A percentile compares a stretch with the other conserved stretches of the same genome.
Evolutionary conservation across 1,284 basidiomycete species (phyloP).

Genomic region (Ustilago cynodontis): DNA sequence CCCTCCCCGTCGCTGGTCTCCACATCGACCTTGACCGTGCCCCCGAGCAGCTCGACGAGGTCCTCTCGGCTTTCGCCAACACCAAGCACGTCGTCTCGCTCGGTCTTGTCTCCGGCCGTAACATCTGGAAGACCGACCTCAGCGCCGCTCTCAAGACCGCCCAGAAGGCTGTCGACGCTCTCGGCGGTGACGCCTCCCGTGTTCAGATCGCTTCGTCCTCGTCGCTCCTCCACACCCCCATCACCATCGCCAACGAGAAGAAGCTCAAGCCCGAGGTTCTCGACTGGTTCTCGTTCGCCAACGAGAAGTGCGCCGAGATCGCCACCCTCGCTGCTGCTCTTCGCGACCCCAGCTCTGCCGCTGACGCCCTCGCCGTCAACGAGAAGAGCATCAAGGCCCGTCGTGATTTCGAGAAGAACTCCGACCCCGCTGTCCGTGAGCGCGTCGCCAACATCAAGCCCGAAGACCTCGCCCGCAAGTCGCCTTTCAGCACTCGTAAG

Average conservation of each 20-base stretch:
- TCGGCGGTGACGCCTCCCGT: conserved; percentile 72
- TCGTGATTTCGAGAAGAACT: conserved; percentile 93
- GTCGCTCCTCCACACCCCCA: conserved; percentile 97
- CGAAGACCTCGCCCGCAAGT: conserved; percentile 90
- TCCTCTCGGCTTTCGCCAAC: conserved; percentile 78
- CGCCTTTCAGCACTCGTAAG: conserved; percentile 86
- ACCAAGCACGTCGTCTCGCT: conserved; percentile 84
- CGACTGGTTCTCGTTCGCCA: conserved; percentile 99
- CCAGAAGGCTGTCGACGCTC: conserved; percentile 77
- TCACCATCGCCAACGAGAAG: conserved; percentile 91
- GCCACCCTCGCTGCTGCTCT: conserved; percentile 79
- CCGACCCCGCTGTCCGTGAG: conserved; percentile 94
- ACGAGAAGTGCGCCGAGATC: conserved; percentile 95
- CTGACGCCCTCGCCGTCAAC: conserved; percentile 74
- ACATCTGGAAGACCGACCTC: conserved; percentile 99
- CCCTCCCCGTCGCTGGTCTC: conserved; percentile 92
- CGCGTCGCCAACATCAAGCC: conserved; percentile 92
- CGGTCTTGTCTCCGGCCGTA: conserved; percentile 96
- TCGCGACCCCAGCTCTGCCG: conserved; percentile 56
- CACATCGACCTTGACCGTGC: conserved; percentile 95
- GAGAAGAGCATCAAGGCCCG: conserved; percentile 91
- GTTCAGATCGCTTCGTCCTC: conserved; percentile 96
- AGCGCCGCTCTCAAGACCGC: conserved; percentile 83
- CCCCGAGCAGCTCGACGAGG: conserved; percentile 86
- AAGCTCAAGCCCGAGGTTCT: conserved; percentile 90